Percentiles rank a stretch among this genome's conserved stretches.
Evolutionary conservation across 768 basidiomycete species (phyloP).

Genomic region (Cyclocybe cylindracea): DNA sequence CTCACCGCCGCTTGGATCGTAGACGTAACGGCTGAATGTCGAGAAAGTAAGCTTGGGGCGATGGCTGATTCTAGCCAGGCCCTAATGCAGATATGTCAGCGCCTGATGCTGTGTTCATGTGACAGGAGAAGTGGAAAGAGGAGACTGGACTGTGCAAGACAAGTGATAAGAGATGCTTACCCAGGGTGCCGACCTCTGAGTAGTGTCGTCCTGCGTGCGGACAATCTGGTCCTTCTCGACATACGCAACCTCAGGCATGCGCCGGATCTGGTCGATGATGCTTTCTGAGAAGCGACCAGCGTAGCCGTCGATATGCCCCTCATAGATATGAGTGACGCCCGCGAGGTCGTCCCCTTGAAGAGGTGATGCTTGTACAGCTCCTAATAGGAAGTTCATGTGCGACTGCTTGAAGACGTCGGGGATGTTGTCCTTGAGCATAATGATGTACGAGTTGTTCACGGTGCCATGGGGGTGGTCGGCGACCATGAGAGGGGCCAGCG

Average conservation of each 20-base stretch:
- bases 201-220: constrained; percentile 53
- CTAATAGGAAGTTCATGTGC: constrained; percentile 78
- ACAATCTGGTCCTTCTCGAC: constrained; percentile 95
- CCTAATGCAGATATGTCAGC: constrained; percentile 48
- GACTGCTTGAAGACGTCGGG: constrained; percentile 59
- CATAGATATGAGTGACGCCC: constrained; percentile 77
- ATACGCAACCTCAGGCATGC: constrained; percentile 87
- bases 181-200: constrained; percentile 83
- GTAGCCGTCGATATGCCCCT: constrained; percentile 74
- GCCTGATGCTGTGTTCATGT: constrained; percentile 6
- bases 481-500: constrained; percentile 61
- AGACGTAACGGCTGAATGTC: constrained; percentile 85
- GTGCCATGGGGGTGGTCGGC: constrained; percentile 66
- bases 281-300: constrained; percentile 73
- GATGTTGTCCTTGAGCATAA: constrained; percentile 79
- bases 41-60: constrained; percentile 69
- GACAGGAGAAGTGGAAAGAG: background rate
- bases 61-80: constrained; percentile 94
- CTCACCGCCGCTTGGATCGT: constrained; percentile 71
- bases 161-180: constrained; percentile 41
- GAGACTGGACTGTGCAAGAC: background rate
- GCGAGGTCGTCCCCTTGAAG: constrained; percentile 47
- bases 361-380: constrained; percentile 56
- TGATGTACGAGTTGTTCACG: constrained; percentile 92
- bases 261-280: constrained; percentile 75